These are phyloP conservation scores for Metschnikowia koreensis DNA, from an alignment of 805 yeast genomes.

Conservation along the genomic window DNA sequence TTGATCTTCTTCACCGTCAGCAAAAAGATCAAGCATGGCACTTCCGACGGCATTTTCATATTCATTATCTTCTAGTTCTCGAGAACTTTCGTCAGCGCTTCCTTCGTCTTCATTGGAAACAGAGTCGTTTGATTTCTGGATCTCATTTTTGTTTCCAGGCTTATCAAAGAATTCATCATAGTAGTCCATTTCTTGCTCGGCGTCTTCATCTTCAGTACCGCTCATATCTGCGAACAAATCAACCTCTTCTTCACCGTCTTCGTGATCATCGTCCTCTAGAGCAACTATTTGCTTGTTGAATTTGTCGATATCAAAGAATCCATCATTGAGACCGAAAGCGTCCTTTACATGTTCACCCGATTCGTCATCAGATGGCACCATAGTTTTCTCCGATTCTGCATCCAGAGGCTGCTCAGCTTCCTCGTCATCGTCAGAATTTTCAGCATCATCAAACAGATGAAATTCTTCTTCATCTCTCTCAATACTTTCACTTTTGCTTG, in stretches of 20 bases:
- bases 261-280: slow-evolving; percentile 47
- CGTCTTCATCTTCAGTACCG: slow-evolving; percentile 40
- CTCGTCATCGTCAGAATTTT: slow-evolving; percentile 18
- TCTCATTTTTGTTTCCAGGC: slow-evolving; percentile 30
- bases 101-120: slow-evolving; percentile 33
- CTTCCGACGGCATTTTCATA: slow-evolving; percentile 58
- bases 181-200: slow-evolving; percentile 46
- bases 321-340: slow-evolving; percentile 72
- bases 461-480: slow-evolving; percentile 6
- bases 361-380: slow-evolving; percentile 13
- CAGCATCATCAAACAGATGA: slow-evolving; percentile 17
- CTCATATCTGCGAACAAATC: slow-evolving; percentile 39
- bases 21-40: slow-evolving; percentile 64
- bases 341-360: slow-evolving; percentile 34
- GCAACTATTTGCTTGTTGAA: slow-evolving; percentile 75
- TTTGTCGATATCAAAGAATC: slow-evolving; percentile 79
- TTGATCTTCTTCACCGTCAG: slow-evolving; percentile 30
- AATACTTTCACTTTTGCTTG: background rate
- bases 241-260: slow-evolving; percentile 42
- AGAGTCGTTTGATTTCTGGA: slow-evolving; percentile 6
- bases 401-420: slow-evolving; percentile 17
- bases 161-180: slow-evolving; percentile 67
- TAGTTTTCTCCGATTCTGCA: slow-evolving; percentile 17
- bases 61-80: slow-evolving; percentile 54
- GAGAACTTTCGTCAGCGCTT: slow-evolving; percentile 28